Base-by-base conservation (phyloP, 2,329 filamentous ascomycete species). In the Dendrostoma leiphaemia region DNA sequence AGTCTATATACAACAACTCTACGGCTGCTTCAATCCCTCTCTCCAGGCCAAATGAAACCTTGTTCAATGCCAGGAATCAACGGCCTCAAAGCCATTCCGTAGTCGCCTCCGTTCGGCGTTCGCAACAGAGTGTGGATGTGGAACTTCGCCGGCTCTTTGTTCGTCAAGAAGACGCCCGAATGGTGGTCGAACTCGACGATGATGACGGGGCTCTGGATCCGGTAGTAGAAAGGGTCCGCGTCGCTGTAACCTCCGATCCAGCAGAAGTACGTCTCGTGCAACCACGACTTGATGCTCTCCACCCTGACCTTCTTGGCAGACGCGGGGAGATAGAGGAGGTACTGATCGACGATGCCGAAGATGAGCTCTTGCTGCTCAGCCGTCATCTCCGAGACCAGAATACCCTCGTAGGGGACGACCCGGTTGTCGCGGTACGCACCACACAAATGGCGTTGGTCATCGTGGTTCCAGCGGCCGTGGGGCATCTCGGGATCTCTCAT, bases 131-230 rank as follows among this genome's bases (percentile, higher is more conserved):
- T 92, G 66, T 93, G 89, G 21, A 90, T 88, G 62, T 93, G 89
- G 62, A 90, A 93, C 68, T 88, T 89, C 29, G 84, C 84, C 0
- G 89, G 89, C 68, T 89, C 81, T 47, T 76, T 75, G 64, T 92
- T 93, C 1, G 78, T 84, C 63, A 93, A 68, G 61, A 91, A 92
- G 0, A 92, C 89, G 0, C 89, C 88, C 0, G 84, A 89, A 67
- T 92, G 89, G 64, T 91, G 87, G 62, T 92, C 89, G 62, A 93
- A 89, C 74, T 93, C 89, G 48, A 87, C 74, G 2, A 92, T 73
- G 0, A 90, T 74, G 0, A 92, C 88, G 0, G 88, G 88, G 60
- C 83, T 90, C 69, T 93, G 89, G 3, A 93, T 79, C 0, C 89
- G 79, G 63, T 85, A 93, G 68, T 92, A 93, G 63, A 90, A 93